Evolutionary conservation across 179 eudicot genomes (phyloP).

Genomic region (Carnegiea gigantea): DNA sequence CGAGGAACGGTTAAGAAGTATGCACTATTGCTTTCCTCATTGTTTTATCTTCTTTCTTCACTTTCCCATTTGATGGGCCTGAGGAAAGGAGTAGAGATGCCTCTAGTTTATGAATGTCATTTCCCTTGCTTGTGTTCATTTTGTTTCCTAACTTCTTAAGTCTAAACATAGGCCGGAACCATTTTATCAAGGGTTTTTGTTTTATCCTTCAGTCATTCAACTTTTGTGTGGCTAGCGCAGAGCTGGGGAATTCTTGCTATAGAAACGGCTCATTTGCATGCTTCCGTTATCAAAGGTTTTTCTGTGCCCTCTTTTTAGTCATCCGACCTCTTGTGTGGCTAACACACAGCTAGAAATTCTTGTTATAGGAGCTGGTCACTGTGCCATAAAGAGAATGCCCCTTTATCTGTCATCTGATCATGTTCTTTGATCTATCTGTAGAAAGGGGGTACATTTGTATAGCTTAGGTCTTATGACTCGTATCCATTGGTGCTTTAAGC

Average conservation of each 20-base stretch:
- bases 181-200: too few relatives aligned
- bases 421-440: too few relatives aligned
- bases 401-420: too few relatives aligned
- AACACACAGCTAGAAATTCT: not conserved
- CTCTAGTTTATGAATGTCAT: too few relatives aligned
- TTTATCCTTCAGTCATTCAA: too few relatives aligned
- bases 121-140: too few relatives aligned
- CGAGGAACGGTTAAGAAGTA: slow-evolving; percentile 55
- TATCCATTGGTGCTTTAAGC: not conserved
- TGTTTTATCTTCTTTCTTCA: slow-evolving; percentile 4
- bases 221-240: too few relatives aligned
- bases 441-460: not conserved
- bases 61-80: not conserved
- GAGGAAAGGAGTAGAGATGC: not conserved
- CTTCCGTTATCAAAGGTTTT: not conserved
- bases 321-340: not conserved
- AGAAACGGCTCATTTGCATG: too few relatives aligned
- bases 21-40: slow-evolving; percentile 13
- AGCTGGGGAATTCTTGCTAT: too few relatives aligned
- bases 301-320: not conserved
- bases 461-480: not conserved
- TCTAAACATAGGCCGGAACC: too few relatives aligned
- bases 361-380: not conserved
- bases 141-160: too few relatives aligned
- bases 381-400: too few relatives aligned